phyloP scores from a whole-genome alignment of 257 asterid genomes.

The Penstemon newberryi region DNA sequence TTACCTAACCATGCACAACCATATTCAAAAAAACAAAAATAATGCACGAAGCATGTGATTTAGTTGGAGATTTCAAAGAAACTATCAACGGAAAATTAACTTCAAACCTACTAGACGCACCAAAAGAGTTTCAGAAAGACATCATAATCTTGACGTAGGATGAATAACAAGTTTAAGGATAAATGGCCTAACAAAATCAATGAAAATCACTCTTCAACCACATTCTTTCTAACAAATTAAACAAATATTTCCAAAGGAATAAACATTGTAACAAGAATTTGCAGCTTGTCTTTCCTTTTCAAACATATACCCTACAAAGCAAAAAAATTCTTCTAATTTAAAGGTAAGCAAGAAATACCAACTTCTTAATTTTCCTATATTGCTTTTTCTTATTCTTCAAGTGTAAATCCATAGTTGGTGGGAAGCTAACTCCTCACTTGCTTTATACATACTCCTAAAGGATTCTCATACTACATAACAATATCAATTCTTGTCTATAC shows the following conservation, averaged over 20 bases:
- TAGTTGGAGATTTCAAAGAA: not conserved
- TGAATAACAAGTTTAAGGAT: slow-evolving; percentile 20
- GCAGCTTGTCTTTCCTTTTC: slow-evolving; percentile 72
- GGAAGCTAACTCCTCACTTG: slow-evolving; percentile 49
- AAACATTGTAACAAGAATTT: slow-evolving; percentile 34
- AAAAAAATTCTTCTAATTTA: slow-evolving; percentile 30
- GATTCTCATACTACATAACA: slow-evolving; percentile 48
- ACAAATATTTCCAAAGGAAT: slow-evolving; percentile 13
- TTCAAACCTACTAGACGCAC: slow-evolving; percentile 12
- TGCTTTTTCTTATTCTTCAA: slow-evolving; percentile 65
- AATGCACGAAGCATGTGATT: too few relatives aligned
- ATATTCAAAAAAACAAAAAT: too few relatives aligned
- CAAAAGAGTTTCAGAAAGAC: slow-evolving; percentile 9
- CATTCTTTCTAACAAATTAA: slow-evolving; percentile 16
- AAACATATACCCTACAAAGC: slow-evolving; percentile 29
- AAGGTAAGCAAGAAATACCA: slow-evolving; percentile 54
- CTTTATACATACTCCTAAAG: slow-evolving; percentile 71
- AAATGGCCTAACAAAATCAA: slow-evolving; percentile 1
- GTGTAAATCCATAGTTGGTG: slow-evolving; percentile 71
- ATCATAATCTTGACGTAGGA: slow-evolving; percentile 3
- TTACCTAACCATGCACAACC: too few relatives aligned
- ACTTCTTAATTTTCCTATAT: slow-evolving; percentile 20
- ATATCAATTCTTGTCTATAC: slow-evolving; percentile 10
- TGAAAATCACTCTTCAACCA: slow-evolving; percentile 59
- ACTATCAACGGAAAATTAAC: not conserved